These are phyloP conservation scores for Asterionellopsis glacialis DNA, from an alignment of 108 stramenopile genomes.

Conservation along the genomic window DNA sequence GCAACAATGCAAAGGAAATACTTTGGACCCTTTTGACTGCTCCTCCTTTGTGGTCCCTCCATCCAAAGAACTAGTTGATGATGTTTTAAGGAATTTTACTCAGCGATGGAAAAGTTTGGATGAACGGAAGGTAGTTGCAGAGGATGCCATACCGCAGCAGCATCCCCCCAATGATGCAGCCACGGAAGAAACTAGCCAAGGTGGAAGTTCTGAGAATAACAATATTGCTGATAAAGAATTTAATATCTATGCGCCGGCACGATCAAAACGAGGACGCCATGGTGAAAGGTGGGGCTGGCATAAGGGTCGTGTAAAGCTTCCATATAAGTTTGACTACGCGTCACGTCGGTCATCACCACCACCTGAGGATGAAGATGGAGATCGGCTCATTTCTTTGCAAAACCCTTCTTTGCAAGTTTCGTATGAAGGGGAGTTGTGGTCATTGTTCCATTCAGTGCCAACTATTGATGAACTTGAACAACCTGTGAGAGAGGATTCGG, in stretches of 20 bases:
- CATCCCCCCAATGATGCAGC: background rate
- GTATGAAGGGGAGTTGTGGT: slow-evolving; percentile 70
- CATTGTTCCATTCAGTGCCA: slow-evolving; percentile 56
- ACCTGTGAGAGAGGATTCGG: slow-evolving; percentile 13
- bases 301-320: slow-evolving; percentile 23
- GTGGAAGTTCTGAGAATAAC: slow-evolving; percentile 7
- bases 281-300: slow-evolving; percentile 14
- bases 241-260: background rate
- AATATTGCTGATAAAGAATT: too few relatives aligned
- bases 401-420: slow-evolving; percentile 27
- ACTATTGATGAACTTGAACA: slow-evolving; percentile 43
- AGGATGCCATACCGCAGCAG: background rate
- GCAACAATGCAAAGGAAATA: too few relatives aligned
- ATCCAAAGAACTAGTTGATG: slow-evolving; percentile 30
- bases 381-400: slow-evolving; percentile 17
- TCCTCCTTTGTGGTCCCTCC: slow-evolving; percentile 37
- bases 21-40: slow-evolving; percentile 58
- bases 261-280: background rate
- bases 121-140: slow-evolving; percentile 20
- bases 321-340: slow-evolving; percentile 45
- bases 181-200: slow-evolving; percentile 14
- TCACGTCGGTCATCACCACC: slow-evolving; percentile 4
- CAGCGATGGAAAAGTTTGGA: slow-evolving; percentile 54
- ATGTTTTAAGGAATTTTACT: slow-evolving; percentile 19
- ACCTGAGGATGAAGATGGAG: slow-evolving; percentile 13